Base-by-base conservation (phyloP, 192 early-diverging fungal species). In the Backusella luteola region DNA sequence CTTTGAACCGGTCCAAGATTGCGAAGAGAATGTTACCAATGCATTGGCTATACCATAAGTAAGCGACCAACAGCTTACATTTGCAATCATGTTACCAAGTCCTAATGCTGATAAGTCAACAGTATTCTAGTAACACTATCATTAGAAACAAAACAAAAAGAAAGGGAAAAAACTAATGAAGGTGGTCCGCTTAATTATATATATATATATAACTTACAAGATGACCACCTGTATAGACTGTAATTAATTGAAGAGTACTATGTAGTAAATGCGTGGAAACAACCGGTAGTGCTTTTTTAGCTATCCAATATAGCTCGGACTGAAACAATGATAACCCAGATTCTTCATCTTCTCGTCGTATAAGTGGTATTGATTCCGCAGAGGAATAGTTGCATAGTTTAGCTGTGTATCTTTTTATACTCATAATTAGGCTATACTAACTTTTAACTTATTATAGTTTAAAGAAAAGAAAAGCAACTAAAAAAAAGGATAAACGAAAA, bases 21-120 rank as follows among this genome's bases (percentile, higher is more conserved):
- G 91, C 2, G 91, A 90, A 73, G 90, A 92, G 32, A 93, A 81
- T 2, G 93, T 95, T 74, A 93, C 94, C 14, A 95, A 81, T 0
- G 93, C 93, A 6, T 90, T 87, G 2, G 87, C 84, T 26, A 90
- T 84, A 6, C 94, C 94, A 29, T 92, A 85, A 4, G 85, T 85
- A 39, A 93, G 83, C 34, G 90, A 88, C 79, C 87, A 92, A 8
- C 88, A 89, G 1, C 87, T 85, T n/a, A 94, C 85, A 3, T 88
- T 84, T 14, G 90, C 89, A 71, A 90, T 89, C 92, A 93, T 93
- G 46, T 88, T 87, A 3, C 82, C 91, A 76, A 94, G 82, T 5
- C 91, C 89, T 0, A 91, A 84, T 0, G 91, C 91, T 11, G 90
- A 91, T 32, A 94, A 79, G 83, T 92, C 89, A 49, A 83, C 74